Percentiles rank a stretch among this genome's conserved stretches.
phyloP scores from a whole-genome alignment of 441 rosid genomes.

The Flueggea neowawraea region DNA sequence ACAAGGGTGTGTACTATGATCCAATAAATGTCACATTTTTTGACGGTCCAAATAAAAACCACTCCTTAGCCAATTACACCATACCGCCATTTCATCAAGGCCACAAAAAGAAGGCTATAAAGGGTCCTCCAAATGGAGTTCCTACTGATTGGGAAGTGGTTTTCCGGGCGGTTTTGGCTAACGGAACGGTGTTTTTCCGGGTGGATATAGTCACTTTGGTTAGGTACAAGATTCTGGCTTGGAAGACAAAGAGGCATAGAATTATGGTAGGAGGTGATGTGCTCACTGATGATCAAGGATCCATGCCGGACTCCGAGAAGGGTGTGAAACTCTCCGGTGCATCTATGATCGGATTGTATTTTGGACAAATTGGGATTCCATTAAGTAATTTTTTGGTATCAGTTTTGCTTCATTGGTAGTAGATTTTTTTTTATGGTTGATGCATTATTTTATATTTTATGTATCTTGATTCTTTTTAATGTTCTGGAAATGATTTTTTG shows the following conservation, averaged over 20 bases:
- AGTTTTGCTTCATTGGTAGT: conserved; percentile 20
- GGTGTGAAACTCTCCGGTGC: conserved; percentile 51
- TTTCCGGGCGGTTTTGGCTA: conserved; percentile 25
- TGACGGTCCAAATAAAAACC: conserved; percentile 17
- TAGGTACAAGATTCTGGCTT: conserved; percentile 58
- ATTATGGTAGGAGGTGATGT: conserved; percentile 49
- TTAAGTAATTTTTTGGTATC: conserved; percentile 23
- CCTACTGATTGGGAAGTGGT: conserved; percentile 26
- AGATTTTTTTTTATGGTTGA: background rate
- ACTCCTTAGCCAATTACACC: conserved; percentile 14
- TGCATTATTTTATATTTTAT: too few species aligned
- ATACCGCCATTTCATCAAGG: conserved; percentile 63
- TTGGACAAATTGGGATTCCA: conserved; percentile 20
- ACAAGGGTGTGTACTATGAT: conserved; percentile 63
- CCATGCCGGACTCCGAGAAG: conserved; percentile 18
- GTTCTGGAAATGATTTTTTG: too few species aligned
- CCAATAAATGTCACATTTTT: conserved; percentile 41
- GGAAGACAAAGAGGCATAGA: conserved; percentile 52
- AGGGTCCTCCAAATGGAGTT: conserved; percentile 1
- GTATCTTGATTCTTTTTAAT: too few species aligned
- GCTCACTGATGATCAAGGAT: conserved; percentile 37
- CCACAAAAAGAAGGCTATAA: conserved; percentile 59
- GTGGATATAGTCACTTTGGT: conserved; percentile 67
- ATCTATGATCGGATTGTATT: conserved; percentile 10
- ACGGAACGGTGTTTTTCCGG: conserved; percentile 41